A percentile compares a stretch with the other conserved stretches of the same genome.
Conservation (phyloP, 495 filamentous ascomycete species). For the Aspergillus wentii region DNA sequence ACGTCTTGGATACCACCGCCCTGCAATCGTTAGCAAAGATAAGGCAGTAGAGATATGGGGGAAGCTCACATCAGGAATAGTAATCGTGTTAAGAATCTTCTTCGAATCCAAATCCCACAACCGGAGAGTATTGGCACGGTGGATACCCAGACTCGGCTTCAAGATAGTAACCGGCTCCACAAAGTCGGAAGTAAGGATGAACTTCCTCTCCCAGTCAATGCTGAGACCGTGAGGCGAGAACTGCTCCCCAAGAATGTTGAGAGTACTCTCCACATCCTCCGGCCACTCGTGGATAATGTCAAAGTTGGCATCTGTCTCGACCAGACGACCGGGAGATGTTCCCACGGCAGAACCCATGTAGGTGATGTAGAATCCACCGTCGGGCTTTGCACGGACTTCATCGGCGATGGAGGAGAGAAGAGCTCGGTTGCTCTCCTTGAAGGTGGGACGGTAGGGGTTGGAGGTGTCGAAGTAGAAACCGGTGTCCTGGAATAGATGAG, state of each 20-base stretch:
- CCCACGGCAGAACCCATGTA: constrained; percentile 54
- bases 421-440: constrained; percentile 54
- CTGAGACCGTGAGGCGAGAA: constrained; percentile 57
- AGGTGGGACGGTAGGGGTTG: constrained; percentile 53
- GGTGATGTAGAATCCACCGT: constrained; percentile 59
- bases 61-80: constrained; percentile 49
- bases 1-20: constrained; percentile 60
- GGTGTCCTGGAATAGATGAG: constrained; percentile 37
- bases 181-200: constrained; percentile 59
- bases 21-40: constrained; percentile 12
- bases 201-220: constrained; percentile 52
- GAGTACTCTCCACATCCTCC: constrained; percentile 41
- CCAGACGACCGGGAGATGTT: constrained; percentile 53
- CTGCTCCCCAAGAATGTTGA: constrained; percentile 54
- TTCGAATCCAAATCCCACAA: constrained; percentile 50
- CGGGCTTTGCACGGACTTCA: constrained; percentile 62
- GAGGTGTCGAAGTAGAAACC: constrained; percentile 59
- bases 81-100: constrained; percentile 56
- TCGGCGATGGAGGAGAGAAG: constrained; percentile 54
- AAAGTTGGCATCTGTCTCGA: constrained; percentile 55
- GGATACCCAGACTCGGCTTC: constrained; percentile 51
- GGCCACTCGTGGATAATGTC: constrained; percentile 60
- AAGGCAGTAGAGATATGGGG: background rate
- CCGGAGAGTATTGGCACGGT: constrained; percentile 50
- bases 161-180: constrained; percentile 55